These are phyloP conservation scores for Plasmodium cynomolgi DNA, from an alignment of 169 alveolate genomes.

Conservation along the genomic window DNA sequence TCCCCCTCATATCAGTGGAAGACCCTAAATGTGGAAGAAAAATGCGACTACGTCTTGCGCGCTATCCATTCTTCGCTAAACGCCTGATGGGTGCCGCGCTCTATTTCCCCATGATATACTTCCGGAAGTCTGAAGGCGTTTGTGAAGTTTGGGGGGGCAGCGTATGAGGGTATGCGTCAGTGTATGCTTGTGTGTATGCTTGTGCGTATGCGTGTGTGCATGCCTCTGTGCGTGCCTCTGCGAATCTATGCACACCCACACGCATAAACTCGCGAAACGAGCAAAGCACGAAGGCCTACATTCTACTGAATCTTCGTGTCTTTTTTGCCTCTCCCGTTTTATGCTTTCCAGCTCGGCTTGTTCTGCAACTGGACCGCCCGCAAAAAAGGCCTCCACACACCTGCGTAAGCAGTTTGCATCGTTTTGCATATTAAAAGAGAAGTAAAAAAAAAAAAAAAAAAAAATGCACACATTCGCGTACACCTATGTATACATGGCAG, in stretches of 20 bases:
- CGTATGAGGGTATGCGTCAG: not conserved
- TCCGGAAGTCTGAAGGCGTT: slow-evolving; percentile 53
- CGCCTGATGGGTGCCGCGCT: not conserved
- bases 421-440: not conserved
- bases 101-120: slow-evolving; percentile 48
- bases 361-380: slow-evolving; percentile 25
- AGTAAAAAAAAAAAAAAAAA: not conserved
- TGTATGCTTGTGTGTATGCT: too few relatives aligned
- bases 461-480: not conserved
- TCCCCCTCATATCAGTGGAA: slow-evolving; percentile 43
- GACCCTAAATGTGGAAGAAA: slow-evolving; percentile 45
- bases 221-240: not conserved
- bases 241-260: not conserved
- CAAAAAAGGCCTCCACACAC: slow-evolving; percentile 71
- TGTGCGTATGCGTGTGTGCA: not conserved
- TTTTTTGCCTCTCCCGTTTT: slow-evolving; percentile 25
- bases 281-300: slow-evolving; percentile 4
- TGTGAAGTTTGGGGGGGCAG: not conserved
- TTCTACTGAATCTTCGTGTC: slow-evolving; percentile 51
- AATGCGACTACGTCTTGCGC: slow-evolving; percentile 62
- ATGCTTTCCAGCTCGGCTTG: slow-evolving; percentile 54
- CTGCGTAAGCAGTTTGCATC: slow-evolving; percentile 4
- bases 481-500: slow-evolving; percentile 2
- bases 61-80: slow-evolving; percentile 46
- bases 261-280: not conserved